Evolutionary conservation across 257 asterid genomes (phyloP).

Genomic region (Solanum dulcamara): DNA sequence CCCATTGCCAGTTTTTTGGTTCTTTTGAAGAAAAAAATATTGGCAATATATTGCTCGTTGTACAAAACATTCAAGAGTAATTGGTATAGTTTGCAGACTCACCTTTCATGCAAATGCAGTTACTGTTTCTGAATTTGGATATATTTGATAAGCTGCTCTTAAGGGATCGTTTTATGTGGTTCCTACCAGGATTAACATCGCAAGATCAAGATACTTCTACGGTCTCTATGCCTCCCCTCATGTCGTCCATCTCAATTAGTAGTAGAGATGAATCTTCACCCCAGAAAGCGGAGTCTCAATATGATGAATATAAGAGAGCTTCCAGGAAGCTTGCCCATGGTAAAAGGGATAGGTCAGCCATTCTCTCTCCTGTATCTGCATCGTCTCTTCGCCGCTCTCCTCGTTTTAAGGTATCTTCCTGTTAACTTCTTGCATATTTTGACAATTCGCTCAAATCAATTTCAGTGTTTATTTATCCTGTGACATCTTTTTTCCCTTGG

Average conservation of each 20-base stretch:
- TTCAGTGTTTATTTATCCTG: not conserved
- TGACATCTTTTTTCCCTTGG: not conserved
- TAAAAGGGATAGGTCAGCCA: slow-evolving; percentile 14
- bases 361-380: slow-evolving; percentile 50
- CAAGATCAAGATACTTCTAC: slow-evolving; percentile 32
- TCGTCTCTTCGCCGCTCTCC: slow-evolving; percentile 53
- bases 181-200: slow-evolving; percentile 16
- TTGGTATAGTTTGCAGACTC: not conserved
- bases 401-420: slow-evolving; percentile 45
- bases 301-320: slow-evolving; percentile 15
- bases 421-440: not conserved
- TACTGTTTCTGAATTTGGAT: slow-evolving; percentile 15
- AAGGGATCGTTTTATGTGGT: slow-evolving; percentile 23
- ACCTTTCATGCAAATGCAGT: not conserved
- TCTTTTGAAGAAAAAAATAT: not conserved
- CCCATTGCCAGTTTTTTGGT: not conserved
- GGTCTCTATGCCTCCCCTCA: slow-evolving; percentile 47
- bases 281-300: slow-evolving; percentile 22
- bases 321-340: slow-evolving; percentile 30
- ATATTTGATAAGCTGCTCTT: not conserved
- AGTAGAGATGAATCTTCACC: slow-evolving; percentile 37
- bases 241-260: slow-evolving; percentile 43
- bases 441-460: not conserved
- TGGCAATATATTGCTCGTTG: not conserved
- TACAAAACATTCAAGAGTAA: not conserved